These are phyloP conservation scores for Stylosanthes scabra DNA, from an alignment of 331 rosid genomes.

Conservation along the genomic window DNA sequence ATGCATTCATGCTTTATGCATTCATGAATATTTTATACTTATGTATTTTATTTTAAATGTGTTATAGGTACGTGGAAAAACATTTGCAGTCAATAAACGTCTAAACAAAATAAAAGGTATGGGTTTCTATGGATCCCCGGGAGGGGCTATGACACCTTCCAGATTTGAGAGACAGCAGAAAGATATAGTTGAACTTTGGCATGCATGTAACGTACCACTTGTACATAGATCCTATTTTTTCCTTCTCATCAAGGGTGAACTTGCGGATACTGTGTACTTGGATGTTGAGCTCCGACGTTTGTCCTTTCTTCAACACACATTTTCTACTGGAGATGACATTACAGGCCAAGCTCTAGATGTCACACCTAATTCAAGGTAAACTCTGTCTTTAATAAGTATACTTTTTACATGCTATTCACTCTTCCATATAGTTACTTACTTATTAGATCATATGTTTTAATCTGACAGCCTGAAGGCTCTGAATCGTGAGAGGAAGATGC, in stretches of 20 bases:
- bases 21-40: constrained; percentile 26
- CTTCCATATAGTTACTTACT: background rate
- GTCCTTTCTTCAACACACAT: constrained; percentile 65
- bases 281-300: constrained; percentile 85
- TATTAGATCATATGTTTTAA: background rate
- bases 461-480: constrained; percentile 61
- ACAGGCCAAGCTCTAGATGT: constrained; percentile 41
- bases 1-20: no score
- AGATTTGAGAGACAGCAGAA: constrained; percentile 67
- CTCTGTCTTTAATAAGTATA: constrained; percentile 12
- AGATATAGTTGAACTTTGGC: constrained; percentile 80
- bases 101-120: constrained; percentile 38
- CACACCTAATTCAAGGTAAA: constrained; percentile 76
- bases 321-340: constrained; percentile 42
- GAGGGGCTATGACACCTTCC: constrained; percentile 15
- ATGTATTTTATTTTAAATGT: background rate
- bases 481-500: constrained; percentile 78
- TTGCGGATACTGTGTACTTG: constrained; percentile 75
- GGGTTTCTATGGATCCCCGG: constrained; percentile 28
- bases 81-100: constrained; percentile 7
- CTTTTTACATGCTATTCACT: constrained; percentile 19
- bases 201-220: constrained; percentile 72
- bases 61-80: constrained; percentile 43
- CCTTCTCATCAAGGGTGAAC: constrained; percentile 82
- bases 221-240: constrained; percentile 84